These are phyloP conservation scores for Pterocarpus macrocarpus DNA, from an alignment of 306 rosid genomes.

Conservation along the genomic window DNA sequence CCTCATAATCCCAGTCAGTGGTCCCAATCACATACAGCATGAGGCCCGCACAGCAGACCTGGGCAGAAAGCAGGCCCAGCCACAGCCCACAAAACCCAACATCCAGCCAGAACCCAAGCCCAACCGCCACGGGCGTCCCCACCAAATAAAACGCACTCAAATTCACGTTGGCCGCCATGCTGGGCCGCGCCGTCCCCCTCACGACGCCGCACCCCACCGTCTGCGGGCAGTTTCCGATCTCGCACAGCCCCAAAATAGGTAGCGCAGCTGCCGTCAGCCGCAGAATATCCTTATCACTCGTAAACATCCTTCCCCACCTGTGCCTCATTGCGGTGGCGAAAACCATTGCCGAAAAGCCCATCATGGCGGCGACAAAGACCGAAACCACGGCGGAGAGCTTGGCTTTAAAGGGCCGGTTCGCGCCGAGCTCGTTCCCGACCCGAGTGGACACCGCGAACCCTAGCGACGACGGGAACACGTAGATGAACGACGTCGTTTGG, in stretches of 20 bases:
- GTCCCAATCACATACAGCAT: slow-evolving; percentile 87
- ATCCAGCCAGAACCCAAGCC: slow-evolving; percentile 67
- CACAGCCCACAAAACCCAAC: slow-evolving; percentile 91
- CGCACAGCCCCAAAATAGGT: slow-evolving; percentile 90
- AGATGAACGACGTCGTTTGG: slow-evolving; percentile 88
- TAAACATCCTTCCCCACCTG: slow-evolving; percentile 82
- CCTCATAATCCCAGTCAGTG: slow-evolving; percentile 85
- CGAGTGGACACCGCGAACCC: slow-evolving; percentile 89
- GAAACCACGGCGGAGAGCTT: slow-evolving; percentile 70
- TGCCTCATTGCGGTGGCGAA: slow-evolving; percentile 70
- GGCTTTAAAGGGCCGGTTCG: slow-evolving; percentile 57
- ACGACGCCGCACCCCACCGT: slow-evolving; percentile 92
- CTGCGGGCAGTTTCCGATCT: slow-evolving; percentile 96
- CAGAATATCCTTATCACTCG: slow-evolving; percentile 62
- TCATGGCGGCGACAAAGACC: slow-evolving; percentile 57
- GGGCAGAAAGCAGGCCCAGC: slow-evolving; percentile 89
- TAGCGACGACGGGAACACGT: slow-evolving; percentile 86
- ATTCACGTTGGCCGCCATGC: slow-evolving; percentile 84
- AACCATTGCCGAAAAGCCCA: slow-evolving; percentile 70
- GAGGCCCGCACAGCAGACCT: slow-evolving; percentile 84
- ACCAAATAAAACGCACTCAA: slow-evolving; percentile 85
- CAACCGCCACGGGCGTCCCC: slow-evolving; percentile 92
- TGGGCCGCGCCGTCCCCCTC: slow-evolving; percentile 88
- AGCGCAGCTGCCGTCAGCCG: slow-evolving; percentile 73
- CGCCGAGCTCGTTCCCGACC: slow-evolving; percentile 90